Percentiles rank a stretch among this genome's conserved stretches.
Conservation (phyloP, 176 grass and related monocot species). For the Carex parvula region DNA sequence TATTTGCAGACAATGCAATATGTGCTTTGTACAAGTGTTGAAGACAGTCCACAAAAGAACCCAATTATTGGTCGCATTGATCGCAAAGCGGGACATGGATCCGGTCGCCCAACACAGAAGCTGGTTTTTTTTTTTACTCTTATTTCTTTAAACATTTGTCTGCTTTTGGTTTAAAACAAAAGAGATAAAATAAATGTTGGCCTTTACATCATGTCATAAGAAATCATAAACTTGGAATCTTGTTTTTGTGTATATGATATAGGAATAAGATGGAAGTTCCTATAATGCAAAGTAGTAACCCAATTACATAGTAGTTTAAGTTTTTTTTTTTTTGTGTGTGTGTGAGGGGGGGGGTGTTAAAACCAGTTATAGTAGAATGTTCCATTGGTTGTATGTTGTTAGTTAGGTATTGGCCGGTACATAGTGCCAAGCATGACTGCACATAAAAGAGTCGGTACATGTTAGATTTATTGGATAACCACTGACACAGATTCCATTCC, state of each 20-base stretch:
- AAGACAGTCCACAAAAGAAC: slow-evolving; percentile 49
- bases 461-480: neutral
- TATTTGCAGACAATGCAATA: slow-evolving; percentile 72
- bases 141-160: neutral
- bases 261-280: neutral
- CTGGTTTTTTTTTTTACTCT: slow-evolving; percentile 37
- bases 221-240: neutral
- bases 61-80: slow-evolving; percentile 94
- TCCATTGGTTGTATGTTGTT: neutral
- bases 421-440: neutral
- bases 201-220: neutral
- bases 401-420: neutral
- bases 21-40: slow-evolving; percentile 46
- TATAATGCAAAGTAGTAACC: neutral
- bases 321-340: neutral
- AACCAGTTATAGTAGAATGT: neutral
- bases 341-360: neutral
- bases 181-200: neutral
- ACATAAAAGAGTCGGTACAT: neutral
- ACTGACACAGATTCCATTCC: neutral
- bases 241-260: neutral
- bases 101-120: slow-evolving; percentile 88
- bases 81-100: slow-evolving; percentile 77
- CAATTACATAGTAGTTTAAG: neutral
- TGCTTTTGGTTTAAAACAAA: neutral